These are phyloP conservation scores for Trichoderma breve DNA, from an alignment of 2,329 filamentous ascomycete species.

Conservation along the genomic window DNA sequence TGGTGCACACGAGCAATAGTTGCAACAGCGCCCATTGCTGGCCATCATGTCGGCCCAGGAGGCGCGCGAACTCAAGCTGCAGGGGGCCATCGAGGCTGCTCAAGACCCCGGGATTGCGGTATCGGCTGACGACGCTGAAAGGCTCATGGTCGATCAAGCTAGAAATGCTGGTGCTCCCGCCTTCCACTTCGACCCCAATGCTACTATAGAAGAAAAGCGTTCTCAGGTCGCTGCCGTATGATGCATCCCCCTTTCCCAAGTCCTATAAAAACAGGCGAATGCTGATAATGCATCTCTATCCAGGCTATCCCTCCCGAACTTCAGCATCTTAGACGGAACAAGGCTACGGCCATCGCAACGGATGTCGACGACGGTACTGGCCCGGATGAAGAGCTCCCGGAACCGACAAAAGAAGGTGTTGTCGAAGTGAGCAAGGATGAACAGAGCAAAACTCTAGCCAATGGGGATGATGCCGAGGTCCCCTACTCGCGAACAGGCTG, in stretches of 20 bases:
- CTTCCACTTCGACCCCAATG: conserved; percentile 84
- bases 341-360: conserved; percentile 69
- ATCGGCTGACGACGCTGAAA: conserved; percentile 68
- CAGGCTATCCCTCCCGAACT: conserved; percentile 42
- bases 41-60: conserved; percentile 37
- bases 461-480: conserved; percentile 51
- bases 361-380: conserved; percentile 72
- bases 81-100: conserved; percentile 76
- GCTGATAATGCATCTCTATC: conserved; percentile 17
- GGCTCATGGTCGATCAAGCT: conserved; percentile 72
- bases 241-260: background rate
- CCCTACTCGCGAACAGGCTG: conserved; percentile 66
- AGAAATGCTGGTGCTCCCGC: conserved; percentile 75
- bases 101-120: conserved; percentile 66
- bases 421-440: conserved; percentile 53
- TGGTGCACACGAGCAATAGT: conserved; percentile 5
- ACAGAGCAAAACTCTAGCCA: conserved; percentile 47
- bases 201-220: conserved; percentile 77
- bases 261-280: background rate
- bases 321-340: conserved; percentile 40
- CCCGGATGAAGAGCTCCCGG: conserved; percentile 73
- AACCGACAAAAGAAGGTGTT: conserved; percentile 68
- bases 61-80: conserved; percentile 69
- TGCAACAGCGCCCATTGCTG: conserved; percentile 17
- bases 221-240: conserved; percentile 74